Evolutionary conservation across 352 stramenopile genomes (phyloP), one percentile per base, ranked within the genome.

Genomic region (Halophytophthora batemanensis): DNA sequence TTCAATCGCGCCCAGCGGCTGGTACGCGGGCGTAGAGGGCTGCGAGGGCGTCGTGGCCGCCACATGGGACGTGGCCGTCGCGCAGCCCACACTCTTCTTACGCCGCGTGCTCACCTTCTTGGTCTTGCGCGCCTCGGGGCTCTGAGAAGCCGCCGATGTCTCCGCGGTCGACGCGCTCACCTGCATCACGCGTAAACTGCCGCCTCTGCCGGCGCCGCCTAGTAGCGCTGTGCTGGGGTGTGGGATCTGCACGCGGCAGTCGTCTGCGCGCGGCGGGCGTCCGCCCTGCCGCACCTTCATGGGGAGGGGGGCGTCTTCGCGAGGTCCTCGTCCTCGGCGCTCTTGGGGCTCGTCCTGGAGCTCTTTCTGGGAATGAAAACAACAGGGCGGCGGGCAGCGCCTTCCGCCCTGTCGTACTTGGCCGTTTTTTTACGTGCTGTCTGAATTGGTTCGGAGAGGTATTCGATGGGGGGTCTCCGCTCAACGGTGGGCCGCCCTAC

Each of bases 1-100:
- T 31, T 74, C 65, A 22, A 74, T 68, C 15, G 65, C 34, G n/a
- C 53, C 57, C 2, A 74, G 36, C 22, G 66, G 56, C 40, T 70
- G 64, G 29, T 56, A 68, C 12, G 42, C 40, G 1, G 53, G 52
- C 23, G 53, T 45, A 0, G 61, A 19, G 2, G 48, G 41, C 45
- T 51, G 37, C 8, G 45, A 45, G 5, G 28, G 34, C 10, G 59
- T 45, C 23, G 50, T 44, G 36, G 49, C 25, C 7, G 21, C 2
- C 42, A 12, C n/a, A 6, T 11, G 45, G 3, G 45, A 21, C 4
- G 4, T 31, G 8, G 25, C 4, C 25, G 25, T 31, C 25, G 25
- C 25, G 25, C n/a, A n/a, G n/a, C n/a, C n/a, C n/a, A n/a, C n/a
- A n/a, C 25, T 31, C 17, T 55, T 37, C 15, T 28, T 44, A 15